These are phyloP conservation scores for Globisporangium viniferum DNA, from an alignment of 352 stramenopile genomes.

Conservation along the genomic window DNA sequence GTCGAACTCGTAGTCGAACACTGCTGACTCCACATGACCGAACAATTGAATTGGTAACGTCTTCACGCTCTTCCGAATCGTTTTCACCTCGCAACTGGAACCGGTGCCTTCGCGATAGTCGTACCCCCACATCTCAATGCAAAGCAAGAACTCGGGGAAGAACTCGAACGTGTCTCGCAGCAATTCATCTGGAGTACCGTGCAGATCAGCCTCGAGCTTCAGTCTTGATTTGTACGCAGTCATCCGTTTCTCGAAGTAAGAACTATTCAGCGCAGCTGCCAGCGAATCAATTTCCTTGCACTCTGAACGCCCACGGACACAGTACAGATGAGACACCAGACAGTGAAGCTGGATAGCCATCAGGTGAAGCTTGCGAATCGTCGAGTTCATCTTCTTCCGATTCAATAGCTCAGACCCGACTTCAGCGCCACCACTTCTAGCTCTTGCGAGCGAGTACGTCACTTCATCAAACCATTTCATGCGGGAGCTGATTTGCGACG, in stretches of 20 bases:
- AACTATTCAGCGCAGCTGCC: conserved; percentile 59
- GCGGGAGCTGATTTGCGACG: conserved; percentile 71
- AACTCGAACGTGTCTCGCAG: conserved; percentile 74
- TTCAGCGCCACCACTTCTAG: conserved; percentile 24
- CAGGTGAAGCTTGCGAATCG: conserved; percentile 74
- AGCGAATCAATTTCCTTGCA: conserved; percentile 64
- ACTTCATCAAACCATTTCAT: conserved; percentile 81
- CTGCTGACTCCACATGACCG: conserved; percentile 29
- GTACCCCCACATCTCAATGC: conserved; percentile 72
- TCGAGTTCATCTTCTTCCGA: conserved; percentile 83
- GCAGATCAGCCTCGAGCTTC: conserved; percentile 54
- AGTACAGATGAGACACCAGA: conserved; percentile 68
- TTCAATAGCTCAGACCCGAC: conserved; percentile 50
- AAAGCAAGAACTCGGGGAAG: conserved; percentile 70
- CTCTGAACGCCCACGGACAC: conserved; percentile 38
- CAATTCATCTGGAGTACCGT: conserved; percentile 42
- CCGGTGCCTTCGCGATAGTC: conserved; percentile 48
- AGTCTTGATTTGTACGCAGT: conserved; percentile 68
- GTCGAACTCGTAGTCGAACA: conserved; percentile 71
- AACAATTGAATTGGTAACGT: conserved; percentile 47
- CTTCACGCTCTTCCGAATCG: conserved; percentile 6
- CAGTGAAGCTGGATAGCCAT: conserved; percentile 76
- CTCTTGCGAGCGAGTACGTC: conserved; percentile 67
- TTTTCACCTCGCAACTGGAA: conserved; percentile 21
- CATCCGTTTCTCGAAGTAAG: conserved; percentile 73